Conservation (phyloP, 2,329 filamentous ascomycete genomes). For the Cercospora sp. region DNA sequence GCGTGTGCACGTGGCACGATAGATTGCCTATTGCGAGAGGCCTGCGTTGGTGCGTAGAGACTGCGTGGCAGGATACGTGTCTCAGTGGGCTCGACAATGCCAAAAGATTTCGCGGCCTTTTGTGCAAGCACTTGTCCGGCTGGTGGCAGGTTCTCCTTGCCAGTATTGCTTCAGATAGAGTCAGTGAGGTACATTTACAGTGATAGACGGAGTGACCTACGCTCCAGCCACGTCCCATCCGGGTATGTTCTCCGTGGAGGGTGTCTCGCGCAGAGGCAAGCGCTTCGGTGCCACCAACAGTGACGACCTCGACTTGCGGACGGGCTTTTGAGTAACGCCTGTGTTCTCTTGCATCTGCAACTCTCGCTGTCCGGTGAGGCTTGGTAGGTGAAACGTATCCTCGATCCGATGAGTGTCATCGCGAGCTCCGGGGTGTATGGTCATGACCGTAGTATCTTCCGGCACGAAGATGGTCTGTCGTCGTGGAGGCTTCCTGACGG, state of each 20-base stretch:
- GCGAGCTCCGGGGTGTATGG: constrained; percentile 51
- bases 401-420: constrained; percentile 35
- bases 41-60: constrained; percentile 29
- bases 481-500: constrained; percentile 41
- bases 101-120: constrained; percentile 7
- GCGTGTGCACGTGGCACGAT: constrained; percentile 16
- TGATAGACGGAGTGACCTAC: constrained; percentile 5
- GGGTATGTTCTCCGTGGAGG: constrained; percentile 11
- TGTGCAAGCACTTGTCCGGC: constrained; percentile 31
- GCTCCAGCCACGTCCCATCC: constrained; percentile 48
- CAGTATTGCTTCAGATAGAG: constrained; percentile 46
- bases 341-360: background rate
- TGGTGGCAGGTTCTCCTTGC: constrained; percentile 65
- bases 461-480: constrained; percentile 54
- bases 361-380: background rate
- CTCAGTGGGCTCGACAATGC: background rate
- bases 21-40: constrained; percentile 27
- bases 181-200: background rate
- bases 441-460: constrained; percentile 54
- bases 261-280: constrained; percentile 49
- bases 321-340: constrained; percentile 8
- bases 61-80: constrained; percentile 5
- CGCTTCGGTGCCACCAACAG: constrained; percentile 51
- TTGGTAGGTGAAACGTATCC: constrained; percentile 34
- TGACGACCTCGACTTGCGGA: constrained; percentile 42